A percentile compares a stretch with the other conserved stretches of the same genome.
These are phyloP conservation scores for Penicillium dipodomyicola DNA, from an alignment of 495 filamentous ascomycete species.

Conservation along the genomic window DNA sequence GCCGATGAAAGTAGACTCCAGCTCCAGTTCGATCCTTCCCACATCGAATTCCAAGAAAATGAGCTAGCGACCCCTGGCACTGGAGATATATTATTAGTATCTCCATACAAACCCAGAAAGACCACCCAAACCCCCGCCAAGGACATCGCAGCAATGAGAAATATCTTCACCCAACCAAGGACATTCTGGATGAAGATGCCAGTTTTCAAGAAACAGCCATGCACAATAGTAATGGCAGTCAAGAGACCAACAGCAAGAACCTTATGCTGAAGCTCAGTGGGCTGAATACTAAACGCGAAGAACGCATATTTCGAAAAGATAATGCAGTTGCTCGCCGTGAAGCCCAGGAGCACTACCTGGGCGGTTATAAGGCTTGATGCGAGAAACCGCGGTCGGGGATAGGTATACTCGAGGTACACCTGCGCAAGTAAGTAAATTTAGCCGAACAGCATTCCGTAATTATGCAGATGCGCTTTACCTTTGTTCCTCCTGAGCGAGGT, in stretches of 20 bases:
- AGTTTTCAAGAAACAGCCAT: constrained; percentile 37
- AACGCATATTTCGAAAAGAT: constrained; percentile 46
- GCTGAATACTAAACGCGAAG: constrained; percentile 36
- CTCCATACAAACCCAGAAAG: constrained; percentile 26
- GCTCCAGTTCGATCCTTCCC: constrained; percentile 48
- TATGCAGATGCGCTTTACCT: constrained; percentile 35
- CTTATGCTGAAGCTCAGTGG: constrained; percentile 39
- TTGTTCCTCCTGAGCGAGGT: constrained; percentile 66
- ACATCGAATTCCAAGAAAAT: constrained; percentile 37
- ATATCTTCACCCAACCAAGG: constrained; percentile 49
- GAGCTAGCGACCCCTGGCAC: background rate
- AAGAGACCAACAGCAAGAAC: constrained; percentile 36
- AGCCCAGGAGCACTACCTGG: constrained; percentile 66
- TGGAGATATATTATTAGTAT: constrained; percentile 18
- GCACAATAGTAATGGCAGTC: constrained; percentile 37
- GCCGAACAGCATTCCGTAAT: background rate
- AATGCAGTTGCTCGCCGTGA: constrained; percentile 54
- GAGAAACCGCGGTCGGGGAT: constrained; percentile 65
- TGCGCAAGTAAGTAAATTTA: constrained; percentile 12
- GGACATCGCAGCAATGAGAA: constrained; percentile 44
- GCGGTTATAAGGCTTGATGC: constrained; percentile 66
- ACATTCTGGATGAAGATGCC: constrained; percentile 48
- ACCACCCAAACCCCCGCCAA: constrained; percentile 46
- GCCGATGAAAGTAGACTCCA: constrained; percentile 57
- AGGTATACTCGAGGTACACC: constrained; percentile 75